Evolutionary conservation across 768 basidiomycete genomes (phyloP).

Genomic region (Tulasnella sp.): DNA sequence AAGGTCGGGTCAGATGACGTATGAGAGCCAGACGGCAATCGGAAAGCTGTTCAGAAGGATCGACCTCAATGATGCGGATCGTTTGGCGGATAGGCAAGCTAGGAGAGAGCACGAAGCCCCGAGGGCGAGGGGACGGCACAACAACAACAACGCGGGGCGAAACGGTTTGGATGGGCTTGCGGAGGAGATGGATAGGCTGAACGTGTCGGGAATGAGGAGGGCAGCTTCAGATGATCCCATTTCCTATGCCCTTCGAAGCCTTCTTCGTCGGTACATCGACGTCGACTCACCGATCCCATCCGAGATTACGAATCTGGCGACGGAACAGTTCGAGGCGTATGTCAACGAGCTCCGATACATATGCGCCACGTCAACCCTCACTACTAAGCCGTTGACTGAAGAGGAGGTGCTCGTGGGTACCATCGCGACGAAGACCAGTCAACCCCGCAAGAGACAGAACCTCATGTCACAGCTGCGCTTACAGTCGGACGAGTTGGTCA

Average conservation of each 20-base stretch:
- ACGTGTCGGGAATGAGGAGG: not conserved
- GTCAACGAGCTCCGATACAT: constrained; percentile 37
- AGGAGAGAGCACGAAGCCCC: not conserved
- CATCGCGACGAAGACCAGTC: constrained; percentile 50
- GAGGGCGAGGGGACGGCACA: too few species aligned
- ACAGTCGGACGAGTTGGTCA: constrained; percentile 42
- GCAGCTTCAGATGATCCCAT: not conserved
- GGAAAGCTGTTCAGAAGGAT: constrained; percentile 53
- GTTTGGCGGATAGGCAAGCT: not conserved
- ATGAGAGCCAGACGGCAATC: constrained; percentile 43
- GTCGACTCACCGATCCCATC: not conserved
- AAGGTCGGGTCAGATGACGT: constrained; percentile 22
- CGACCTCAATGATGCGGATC: constrained; percentile 31
- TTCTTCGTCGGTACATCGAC: not conserved
- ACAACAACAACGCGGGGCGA: not conserved
- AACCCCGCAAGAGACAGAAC: constrained; percentile 42
- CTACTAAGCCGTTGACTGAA: constrained; percentile 35
- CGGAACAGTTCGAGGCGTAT: constrained; percentile 29
- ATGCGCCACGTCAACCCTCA: constrained; percentile 34
- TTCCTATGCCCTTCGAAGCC: not conserved
- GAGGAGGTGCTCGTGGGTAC: constrained; percentile 58
- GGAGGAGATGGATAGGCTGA: not conserved
- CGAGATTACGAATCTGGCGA: not conserved
- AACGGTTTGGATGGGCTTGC: not conserved
- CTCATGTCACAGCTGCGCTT: constrained; percentile 45